These are phyloP conservation scores for Infundibulicybe gibba DNA, from an alignment of 768 basidiomycete genomes.

Conservation along the genomic window DNA sequence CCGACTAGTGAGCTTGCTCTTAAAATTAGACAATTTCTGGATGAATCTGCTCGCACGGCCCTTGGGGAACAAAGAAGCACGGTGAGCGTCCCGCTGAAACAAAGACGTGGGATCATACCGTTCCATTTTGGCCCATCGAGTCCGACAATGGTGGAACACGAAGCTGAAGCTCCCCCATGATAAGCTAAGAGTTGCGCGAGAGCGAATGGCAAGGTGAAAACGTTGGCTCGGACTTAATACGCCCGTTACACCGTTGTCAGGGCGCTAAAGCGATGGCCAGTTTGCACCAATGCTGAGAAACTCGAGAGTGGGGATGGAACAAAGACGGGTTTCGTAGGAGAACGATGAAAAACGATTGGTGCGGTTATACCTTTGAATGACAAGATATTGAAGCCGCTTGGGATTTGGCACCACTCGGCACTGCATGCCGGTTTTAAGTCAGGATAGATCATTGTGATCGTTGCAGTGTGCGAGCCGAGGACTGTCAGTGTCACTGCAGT, in stretches of 20 bases:
- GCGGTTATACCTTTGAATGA: neutral
- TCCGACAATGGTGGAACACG: neutral
- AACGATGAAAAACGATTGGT: neutral
- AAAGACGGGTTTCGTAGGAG: neutral
- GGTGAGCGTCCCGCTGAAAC: too few relatives aligned
- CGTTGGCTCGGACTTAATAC: too few relatives aligned
- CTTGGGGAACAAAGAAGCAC: constrained; percentile 15
- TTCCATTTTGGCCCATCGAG: too few relatives aligned
- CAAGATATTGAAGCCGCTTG: too few relatives aligned
- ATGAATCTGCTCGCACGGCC: constrained; percentile 29
- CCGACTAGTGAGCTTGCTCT: constrained; percentile 22
- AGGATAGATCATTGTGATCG: too few relatives aligned
- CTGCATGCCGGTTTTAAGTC: too few relatives aligned
- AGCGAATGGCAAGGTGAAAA: too few relatives aligned
- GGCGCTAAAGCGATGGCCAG: too few relatives aligned
- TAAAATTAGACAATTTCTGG: constrained; percentile 34
- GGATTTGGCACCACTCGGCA: too few relatives aligned
- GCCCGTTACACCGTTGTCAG: too few relatives aligned
- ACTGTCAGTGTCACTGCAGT: too few relatives aligned
- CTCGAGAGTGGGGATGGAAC: neutral
- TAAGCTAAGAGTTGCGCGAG: neutral
- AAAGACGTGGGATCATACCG: neutral
- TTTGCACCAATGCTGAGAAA: constrained; percentile 1
- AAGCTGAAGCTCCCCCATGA: neutral
- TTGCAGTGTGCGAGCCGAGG: too few relatives aligned